Evolutionary conservation across 768 basidiomycete species (phyloP).

Genomic region (Leccinum disarticulatum): DNA sequence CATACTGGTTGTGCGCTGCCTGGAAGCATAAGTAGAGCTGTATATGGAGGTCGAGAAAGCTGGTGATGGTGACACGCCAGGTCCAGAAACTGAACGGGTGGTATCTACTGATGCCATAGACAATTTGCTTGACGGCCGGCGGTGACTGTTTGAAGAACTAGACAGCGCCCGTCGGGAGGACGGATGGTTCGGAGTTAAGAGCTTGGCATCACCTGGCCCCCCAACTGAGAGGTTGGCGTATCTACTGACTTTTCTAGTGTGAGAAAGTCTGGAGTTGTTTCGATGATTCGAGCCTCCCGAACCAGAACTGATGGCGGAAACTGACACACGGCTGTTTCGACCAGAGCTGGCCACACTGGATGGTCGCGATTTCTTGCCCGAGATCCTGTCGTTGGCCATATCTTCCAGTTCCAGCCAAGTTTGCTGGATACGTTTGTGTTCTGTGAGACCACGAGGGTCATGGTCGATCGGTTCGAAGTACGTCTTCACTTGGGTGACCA

Average conservation of each 20-base stretch:
- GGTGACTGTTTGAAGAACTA: slow-evolving; percentile 42
- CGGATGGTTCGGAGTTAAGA: slow-evolving; percentile 46
- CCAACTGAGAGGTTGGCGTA: slow-evolving; percentile 34
- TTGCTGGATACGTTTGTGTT: slow-evolving; percentile 68
- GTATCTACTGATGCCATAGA: slow-evolving; percentile 47
- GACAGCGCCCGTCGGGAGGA: slow-evolving; percentile 51
- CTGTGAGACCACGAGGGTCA: slow-evolving; percentile 60
- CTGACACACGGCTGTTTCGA: slow-evolving; percentile 55
- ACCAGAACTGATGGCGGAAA: slow-evolving; percentile 37
- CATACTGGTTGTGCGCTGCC: slow-evolving; percentile 75
- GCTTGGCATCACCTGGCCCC: slow-evolving; percentile 39
- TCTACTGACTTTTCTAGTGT: slow-evolving; percentile 26
- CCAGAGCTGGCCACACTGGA: slow-evolving; percentile 66
- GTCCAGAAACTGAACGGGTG: slow-evolving; percentile 70
- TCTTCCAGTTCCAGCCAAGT: slow-evolving; percentile 81
- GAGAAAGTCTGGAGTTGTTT: slow-evolving; percentile 12
- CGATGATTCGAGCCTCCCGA: slow-evolving; percentile 22
- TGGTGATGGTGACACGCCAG: slow-evolving; percentile 43
- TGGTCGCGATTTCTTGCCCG: slow-evolving; percentile 62
- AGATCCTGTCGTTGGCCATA: slow-evolving; percentile 71
- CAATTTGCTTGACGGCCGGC: slow-evolving; percentile 57
- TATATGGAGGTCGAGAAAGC: slow-evolving; percentile 40
- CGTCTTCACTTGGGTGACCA: slow-evolving; percentile 47
- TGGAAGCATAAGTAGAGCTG: slow-evolving; percentile 76
- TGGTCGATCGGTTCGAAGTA: slow-evolving; percentile 44